phyloP scores from a whole-genome alignment of 192 early-diverging fungal genomes.

The Pilobolus umbonatus region DNA sequence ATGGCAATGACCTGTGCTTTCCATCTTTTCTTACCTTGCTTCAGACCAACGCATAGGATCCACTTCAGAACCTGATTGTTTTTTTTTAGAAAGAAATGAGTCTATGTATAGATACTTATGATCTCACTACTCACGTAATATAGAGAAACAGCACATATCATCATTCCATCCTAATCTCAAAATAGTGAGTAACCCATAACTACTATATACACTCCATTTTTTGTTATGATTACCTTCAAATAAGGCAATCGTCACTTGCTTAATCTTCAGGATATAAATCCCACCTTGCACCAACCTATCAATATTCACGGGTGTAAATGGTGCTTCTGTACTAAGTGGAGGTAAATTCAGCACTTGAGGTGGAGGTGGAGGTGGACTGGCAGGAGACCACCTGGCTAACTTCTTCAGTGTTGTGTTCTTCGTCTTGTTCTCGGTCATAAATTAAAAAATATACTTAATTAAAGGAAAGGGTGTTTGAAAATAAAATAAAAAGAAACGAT shows the following conservation, averaged over 20 bases:
- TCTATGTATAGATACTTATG: not conserved
- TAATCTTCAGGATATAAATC: conserved; percentile 30
- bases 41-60: conserved; percentile 37
- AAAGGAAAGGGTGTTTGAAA: no score
- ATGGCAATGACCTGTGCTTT: conserved; percentile 8
- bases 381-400: conserved; percentile 8
- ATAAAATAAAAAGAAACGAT: no score
- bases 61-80: conserved; percentile 20
- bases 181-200: conserved; percentile 1
- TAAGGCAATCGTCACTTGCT: conserved; percentile 19
- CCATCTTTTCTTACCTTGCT: conserved; percentile 21
- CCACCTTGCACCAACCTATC: conserved; percentile 26
- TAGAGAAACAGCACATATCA: conserved; percentile 38
- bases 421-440: conserved; percentile 6
- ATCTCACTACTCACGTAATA: conserved; percentile 24
- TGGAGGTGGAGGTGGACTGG: not conserved
- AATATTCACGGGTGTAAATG: conserved; percentile 20
- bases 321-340: conserved; percentile 9
- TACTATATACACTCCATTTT: not conserved
- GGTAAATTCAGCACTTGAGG: not conserved
- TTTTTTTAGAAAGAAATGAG: not conserved
- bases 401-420: conserved; percentile 11
- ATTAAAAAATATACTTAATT: no score
- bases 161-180: conserved; percentile 34
- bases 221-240: conserved; percentile 24